Conservation (phyloP, 768 basidiomycete genomes). For the Podaxis mareebaensis region DNA sequence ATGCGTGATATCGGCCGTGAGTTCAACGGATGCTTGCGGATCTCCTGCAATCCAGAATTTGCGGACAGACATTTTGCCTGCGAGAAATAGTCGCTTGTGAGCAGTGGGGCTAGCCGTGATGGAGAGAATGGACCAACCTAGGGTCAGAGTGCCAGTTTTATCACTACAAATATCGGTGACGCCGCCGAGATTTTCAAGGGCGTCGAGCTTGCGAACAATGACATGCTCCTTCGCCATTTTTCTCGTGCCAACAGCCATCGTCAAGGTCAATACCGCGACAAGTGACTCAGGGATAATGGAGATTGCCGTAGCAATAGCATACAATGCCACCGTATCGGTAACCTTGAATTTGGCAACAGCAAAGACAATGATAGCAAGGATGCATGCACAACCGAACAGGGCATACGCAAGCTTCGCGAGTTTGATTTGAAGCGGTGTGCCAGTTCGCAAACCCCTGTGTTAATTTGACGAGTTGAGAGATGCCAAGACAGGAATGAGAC, state of each 20-base stretch:
- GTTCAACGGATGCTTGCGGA: constrained; percentile 25
- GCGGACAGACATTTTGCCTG: constrained; percentile 43
- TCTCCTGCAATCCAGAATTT: constrained; percentile 39
- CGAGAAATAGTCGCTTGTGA: neutral
- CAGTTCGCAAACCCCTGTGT: constrained; percentile 32
- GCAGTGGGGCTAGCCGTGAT: neutral
- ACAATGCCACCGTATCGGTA: constrained; percentile 34
- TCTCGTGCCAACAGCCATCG: constrained; percentile 57
- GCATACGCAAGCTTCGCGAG: constrained; percentile 37
- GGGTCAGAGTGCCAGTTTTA: constrained; percentile 64
- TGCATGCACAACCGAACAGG: constrained; percentile 34
- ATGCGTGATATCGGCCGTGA: constrained; percentile 31
- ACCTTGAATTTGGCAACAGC: constrained; percentile 34
- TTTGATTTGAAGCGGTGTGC: constrained; percentile 40
- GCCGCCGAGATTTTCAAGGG: constrained; percentile 61
- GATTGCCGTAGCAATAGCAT: constrained; percentile 39
- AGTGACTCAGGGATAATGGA: constrained; percentile 43
- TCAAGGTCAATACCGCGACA: constrained; percentile 53
- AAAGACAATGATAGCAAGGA: constrained; percentile 39
- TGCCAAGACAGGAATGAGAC: neutral
- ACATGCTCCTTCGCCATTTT: constrained; percentile 60
- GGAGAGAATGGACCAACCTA: constrained; percentile 23
- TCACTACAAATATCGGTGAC: constrained; percentile 60
- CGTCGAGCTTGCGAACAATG: constrained; percentile 62
- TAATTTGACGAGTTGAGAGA: too few relatives aligned